Conservation (phyloP, 768 basidiomycete species). For the Lactarius psammicola region DNA sequence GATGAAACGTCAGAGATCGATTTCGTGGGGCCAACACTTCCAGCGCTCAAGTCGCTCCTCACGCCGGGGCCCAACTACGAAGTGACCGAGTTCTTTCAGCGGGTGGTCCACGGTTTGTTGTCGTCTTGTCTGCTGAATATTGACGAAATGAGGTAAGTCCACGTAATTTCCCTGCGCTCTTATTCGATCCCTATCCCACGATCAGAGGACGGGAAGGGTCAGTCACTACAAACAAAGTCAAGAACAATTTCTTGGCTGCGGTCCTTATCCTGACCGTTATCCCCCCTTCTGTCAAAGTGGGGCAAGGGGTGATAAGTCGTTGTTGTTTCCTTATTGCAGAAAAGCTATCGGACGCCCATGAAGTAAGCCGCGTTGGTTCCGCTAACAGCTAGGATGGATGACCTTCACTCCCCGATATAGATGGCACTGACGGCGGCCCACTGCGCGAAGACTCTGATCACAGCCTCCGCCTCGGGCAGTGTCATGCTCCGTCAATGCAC, state of each 20-base stretch:
- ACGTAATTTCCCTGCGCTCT: constrained; percentile 6
- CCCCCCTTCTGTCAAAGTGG: constrained; percentile 62
- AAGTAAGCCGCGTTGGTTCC: constrained; percentile 45
- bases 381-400: not conserved
- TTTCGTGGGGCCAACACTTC: constrained; percentile 75
- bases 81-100: constrained; percentile 52
- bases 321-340: constrained; percentile 82
- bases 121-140: constrained; percentile 83
- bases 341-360: constrained; percentile 65
- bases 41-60: constrained; percentile 73
- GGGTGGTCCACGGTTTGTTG: constrained; percentile 74
- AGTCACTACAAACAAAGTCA: constrained; percentile 78
- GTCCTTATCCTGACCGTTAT: constrained; percentile 84
- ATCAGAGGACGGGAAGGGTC: constrained; percentile 74
- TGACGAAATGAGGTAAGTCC: constrained; percentile 86
- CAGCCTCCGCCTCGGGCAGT: constrained; percentile 66
- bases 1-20: constrained; percentile 82
- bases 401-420: constrained; percentile 40
- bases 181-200: constrained; percentile 5
- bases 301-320: constrained; percentile 76
- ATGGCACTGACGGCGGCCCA: constrained; percentile 83
- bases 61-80: constrained; percentile 49
- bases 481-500: constrained; percentile 68
- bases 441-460: constrained; percentile 81
- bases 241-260: constrained; percentile 83